These are phyloP conservation scores for Trichoderma atrobrunneum DNA, from an alignment of 2,329 filamentous ascomycete species.

Conservation along the genomic window DNA sequence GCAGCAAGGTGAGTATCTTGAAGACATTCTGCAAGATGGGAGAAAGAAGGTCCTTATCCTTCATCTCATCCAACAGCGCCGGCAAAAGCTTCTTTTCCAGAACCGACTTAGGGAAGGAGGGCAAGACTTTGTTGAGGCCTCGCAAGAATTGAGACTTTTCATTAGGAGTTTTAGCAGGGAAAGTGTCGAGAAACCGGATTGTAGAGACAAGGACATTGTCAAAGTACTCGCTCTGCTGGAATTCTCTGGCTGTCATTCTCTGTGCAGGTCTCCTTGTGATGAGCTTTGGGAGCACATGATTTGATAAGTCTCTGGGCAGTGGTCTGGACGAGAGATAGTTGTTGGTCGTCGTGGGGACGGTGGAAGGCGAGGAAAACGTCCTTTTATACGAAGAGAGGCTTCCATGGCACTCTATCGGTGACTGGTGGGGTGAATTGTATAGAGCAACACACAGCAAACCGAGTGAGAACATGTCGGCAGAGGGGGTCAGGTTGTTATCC, in stretches of 20 bases:
- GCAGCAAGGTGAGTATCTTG: slow-evolving; percentile 77
- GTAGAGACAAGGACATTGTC: slow-evolving; percentile 96
- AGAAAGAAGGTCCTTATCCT: slow-evolving; percentile 83
- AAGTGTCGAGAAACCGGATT: slow-evolving; percentile 86
- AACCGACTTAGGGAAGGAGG: slow-evolving; percentile 89
- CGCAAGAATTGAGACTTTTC: slow-evolving; percentile 93
- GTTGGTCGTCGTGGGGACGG: slow-evolving; percentile 75
- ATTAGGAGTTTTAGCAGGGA: slow-evolving; percentile 85
- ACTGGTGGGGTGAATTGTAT: slow-evolving; percentile 91
- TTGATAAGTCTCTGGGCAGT: slow-evolving; percentile 73
- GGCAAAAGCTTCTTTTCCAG: slow-evolving; percentile 93
- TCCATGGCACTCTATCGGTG: slow-evolving; percentile 77
- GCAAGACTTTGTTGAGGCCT: slow-evolving; percentile 79
- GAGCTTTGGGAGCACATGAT: slow-evolving; percentile 75
- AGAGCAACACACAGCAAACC: slow-evolving; percentile 84
- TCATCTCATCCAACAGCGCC: slow-evolving; percentile 85
- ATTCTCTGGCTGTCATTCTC: slow-evolving; percentile 82
- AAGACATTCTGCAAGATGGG: slow-evolving; percentile 89
- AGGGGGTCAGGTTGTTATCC: slow-evolving; percentile 79
- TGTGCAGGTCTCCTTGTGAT: slow-evolving; percentile 86
- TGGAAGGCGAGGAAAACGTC: slow-evolving; percentile 73
- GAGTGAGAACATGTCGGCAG: slow-evolving; percentile 91
- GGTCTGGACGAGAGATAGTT: slow-evolving; percentile 78
- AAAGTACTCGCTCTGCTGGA: slow-evolving; percentile 94
- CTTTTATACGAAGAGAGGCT: slow-evolving; percentile 84